phyloP scores from a whole-genome alignment of 2,329 filamentous ascomycete genomes.

The Diatrype stigma region DNA sequence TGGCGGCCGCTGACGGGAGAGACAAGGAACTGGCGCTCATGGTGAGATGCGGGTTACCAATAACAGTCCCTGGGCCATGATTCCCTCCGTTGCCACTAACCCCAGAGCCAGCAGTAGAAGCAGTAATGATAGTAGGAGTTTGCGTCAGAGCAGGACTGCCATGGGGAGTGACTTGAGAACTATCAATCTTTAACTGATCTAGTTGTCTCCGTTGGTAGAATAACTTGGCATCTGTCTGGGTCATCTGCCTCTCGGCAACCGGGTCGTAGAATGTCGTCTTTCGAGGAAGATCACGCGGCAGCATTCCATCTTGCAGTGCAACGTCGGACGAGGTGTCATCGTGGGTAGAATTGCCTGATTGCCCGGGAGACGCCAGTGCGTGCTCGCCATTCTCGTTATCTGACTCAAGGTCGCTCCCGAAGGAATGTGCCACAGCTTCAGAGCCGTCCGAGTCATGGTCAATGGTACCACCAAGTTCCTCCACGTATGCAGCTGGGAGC shows the following conservation, averaged over 20 bases:
- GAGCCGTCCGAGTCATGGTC: constrained; percentile 35
- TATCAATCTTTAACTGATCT: constrained; percentile 41
- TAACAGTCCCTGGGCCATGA: constrained; percentile 10
- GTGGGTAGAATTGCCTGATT: constrained; percentile 19
- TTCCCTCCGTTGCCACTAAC: constrained; percentile 9
- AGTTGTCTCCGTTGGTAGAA: constrained; percentile 89
- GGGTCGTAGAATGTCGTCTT: constrained; percentile 91
- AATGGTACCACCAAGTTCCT: constrained; percentile 15
- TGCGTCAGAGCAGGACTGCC: constrained; percentile 41
- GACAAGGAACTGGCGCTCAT: constrained; percentile 23
- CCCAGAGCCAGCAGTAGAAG: constrained; percentile 11
- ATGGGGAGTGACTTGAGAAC: constrained; percentile 37
- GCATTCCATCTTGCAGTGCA: constrained; percentile 48
- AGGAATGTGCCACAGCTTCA: constrained; percentile 25
- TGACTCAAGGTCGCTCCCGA: constrained; percentile 30
- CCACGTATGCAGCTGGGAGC: no score
- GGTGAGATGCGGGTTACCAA: constrained; percentile 18
- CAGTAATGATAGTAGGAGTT: neutral
- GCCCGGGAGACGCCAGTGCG: constrained; percentile 2
- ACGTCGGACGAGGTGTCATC: constrained; percentile 25
- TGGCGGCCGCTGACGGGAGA: constrained; percentile 20
- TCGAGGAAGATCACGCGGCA: constrained; percentile 56
- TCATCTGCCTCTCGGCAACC: constrained; percentile 89
- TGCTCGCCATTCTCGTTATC: constrained; percentile 19
- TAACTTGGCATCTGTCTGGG: constrained; percentile 87